These are phyloP conservation scores for Pythium dissimile DNA, from an alignment of 352 stramenopile genomes.

Conservation along the genomic window DNA sequence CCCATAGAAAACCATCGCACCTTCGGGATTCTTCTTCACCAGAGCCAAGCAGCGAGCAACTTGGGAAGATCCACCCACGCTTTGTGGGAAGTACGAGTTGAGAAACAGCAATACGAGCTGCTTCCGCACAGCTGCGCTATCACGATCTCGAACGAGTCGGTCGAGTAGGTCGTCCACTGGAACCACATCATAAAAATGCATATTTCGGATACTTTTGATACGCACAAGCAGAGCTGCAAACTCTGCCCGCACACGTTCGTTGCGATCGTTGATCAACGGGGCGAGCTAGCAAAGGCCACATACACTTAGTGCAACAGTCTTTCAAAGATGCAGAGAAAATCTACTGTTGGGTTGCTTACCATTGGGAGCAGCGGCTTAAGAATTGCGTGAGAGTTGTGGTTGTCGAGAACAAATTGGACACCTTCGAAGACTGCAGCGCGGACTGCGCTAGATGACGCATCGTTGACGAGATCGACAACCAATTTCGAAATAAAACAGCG, in stretches of 20 bases:
- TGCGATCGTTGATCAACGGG: slow-evolving; percentile 79
- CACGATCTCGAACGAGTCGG: slow-evolving; percentile 66
- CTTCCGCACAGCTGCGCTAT: slow-evolving; percentile 53
- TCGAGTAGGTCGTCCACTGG: slow-evolving; percentile 71
- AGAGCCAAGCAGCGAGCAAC: slow-evolving; percentile 75
- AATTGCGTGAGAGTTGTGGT: slow-evolving; percentile 82
- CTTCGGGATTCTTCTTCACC: slow-evolving; percentile 79
- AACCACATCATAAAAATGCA: slow-evolving; percentile 88
- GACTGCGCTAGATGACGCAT: slow-evolving; percentile 69
- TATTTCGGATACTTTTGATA: slow-evolving; percentile 85
- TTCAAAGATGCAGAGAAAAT: too few relatives aligned
- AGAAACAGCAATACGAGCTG: slow-evolving; percentile 80
- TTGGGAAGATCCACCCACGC: slow-evolving; percentile 73
- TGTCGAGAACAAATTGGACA: slow-evolving; percentile 83
- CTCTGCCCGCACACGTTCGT: slow-evolving; percentile 78
- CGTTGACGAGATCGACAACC: slow-evolving; percentile 78
- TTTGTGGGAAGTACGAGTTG: slow-evolving; percentile 87
- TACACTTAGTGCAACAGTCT: not conserved
- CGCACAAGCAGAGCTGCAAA: slow-evolving; percentile 75
- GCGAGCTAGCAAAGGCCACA: slow-evolving; percentile 39
- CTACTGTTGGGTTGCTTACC: too few relatives aligned
- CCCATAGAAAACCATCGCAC: slow-evolving; percentile 80
- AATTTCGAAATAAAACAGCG: slow-evolving; percentile 81
- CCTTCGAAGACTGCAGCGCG: slow-evolving; percentile 82
- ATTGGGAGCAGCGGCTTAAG: slow-evolving; percentile 81